Base-by-base conservation (phyloP, 1,139 yeast genomes). In the Hansenula lynferdii region DNA sequence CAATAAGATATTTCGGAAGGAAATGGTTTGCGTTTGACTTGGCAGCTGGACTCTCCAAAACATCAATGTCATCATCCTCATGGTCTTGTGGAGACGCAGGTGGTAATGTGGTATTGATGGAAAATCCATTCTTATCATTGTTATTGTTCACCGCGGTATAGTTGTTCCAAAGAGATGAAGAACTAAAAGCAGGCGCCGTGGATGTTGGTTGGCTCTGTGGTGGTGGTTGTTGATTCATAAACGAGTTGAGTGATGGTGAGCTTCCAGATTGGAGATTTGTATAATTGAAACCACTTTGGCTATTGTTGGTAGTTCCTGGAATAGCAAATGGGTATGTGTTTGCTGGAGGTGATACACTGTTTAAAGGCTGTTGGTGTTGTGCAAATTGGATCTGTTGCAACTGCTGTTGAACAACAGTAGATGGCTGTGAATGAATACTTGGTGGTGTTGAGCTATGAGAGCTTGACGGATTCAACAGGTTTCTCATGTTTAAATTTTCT, bases 1-100 rank as follows among this genome's bases (percentile, higher is more conserved):
- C 47, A 23, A 53, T 52, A 18, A 53, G 36, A 23, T 49, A 38
- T 2, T 54, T 37, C 4, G 57, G 57, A 10, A 53, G 31, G 18
- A 45, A 42, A 15, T 45, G 49, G 21, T 47, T 48, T 10, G 45
- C 46, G 8, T 45, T 42, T 15, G 56, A n/a, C n/a, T 31, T 23
- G 3, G 31, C 11, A 4, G 14, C 31, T 8, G 18, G 54, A 4
- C 52, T 43, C 8, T 48, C 53, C 12, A 51, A 14, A 8, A 45
- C 47, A 3, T 42, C 49, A 4, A 16, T 28, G 6, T 25, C 16
- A 14, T 34, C 21, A 15, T 35, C 42, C 9, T 9, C 10, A 18
- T 16, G 12, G 6, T 16, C n/a, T 12, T 10, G 11, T 14, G 11
- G 8, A 4, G n/a, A 12, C n/a, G 32, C 14, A 6, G 16, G 8